These are phyloP conservation scores for Yamadazyma buinensis DNA, from an alignment of 1,139 yeast species.

Conservation along the genomic window DNA sequence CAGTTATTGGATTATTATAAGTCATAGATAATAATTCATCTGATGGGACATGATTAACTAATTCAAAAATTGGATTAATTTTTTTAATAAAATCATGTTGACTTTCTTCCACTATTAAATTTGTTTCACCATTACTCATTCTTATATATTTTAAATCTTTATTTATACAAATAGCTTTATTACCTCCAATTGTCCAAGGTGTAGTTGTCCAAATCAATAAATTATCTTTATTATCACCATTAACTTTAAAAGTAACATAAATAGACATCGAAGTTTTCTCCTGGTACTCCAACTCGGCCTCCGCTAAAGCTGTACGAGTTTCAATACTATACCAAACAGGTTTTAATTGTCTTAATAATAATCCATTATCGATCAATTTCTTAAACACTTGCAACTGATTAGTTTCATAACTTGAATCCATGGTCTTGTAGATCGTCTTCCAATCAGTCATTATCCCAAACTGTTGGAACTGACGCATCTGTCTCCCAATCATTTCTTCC, in stretches of 20 bases:
- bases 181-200: conserved; percentile 95
- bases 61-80: conserved; percentile 32
- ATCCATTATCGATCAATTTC: conserved; percentile 58
- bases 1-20: conserved; percentile 59
- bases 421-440: conserved; percentile 65
- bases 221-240: conserved; percentile 5
- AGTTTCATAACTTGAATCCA: conserved; percentile 66
- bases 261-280: conserved; percentile 70
- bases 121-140: conserved; percentile 35
- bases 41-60: conserved; percentile 33
- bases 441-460: conserved; percentile 87
- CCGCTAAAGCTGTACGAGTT: conserved; percentile 91
- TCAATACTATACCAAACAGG: conserved; percentile 99
- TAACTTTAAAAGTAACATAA: conserved; percentile 51
- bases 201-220: conserved; percentile 92
- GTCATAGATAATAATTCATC: conserved; percentile 32
- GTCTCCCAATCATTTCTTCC: conserved; percentile 54
- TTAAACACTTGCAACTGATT: conserved; percentile 71
- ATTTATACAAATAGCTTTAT: conserved; percentile 77
- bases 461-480: conserved; percentile 58
- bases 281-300: conserved; percentile 89
- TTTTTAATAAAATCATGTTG: conserved; percentile 30
- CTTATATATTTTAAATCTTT: conserved; percentile 55
- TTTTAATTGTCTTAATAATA: conserved; percentile 78
- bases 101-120: conserved; percentile 48